These are phyloP conservation scores for Ustilago vetiveriae DNA, from an alignment of 1,284 basidiomycete species.

Conservation along the genomic window DNA sequence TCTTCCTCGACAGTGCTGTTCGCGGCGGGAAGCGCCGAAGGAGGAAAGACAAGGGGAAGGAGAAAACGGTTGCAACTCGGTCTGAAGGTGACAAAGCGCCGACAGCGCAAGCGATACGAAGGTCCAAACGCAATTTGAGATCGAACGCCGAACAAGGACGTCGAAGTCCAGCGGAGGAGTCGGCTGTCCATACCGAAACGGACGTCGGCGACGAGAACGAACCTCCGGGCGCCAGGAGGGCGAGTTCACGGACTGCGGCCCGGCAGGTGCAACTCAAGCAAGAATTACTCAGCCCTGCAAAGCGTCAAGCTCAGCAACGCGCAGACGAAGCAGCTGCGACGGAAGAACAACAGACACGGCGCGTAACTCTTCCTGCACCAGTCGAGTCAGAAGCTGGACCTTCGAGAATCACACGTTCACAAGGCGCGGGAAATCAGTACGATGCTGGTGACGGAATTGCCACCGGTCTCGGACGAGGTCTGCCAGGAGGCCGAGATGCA, in stretches of 20 bases:
- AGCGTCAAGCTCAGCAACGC: conserved; percentile 7
- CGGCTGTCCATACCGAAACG: neutral
- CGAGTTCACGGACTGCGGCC: conserved; percentile 9
- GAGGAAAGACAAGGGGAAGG: conserved; percentile 18
- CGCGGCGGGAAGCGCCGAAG: conserved; percentile 1
- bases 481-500: conserved; percentile 9
- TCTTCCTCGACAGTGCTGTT: conserved; percentile 32
- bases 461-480: conserved; percentile 26
- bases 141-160: conserved; percentile 9
- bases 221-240: conserved; percentile 19
- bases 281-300: conserved; percentile 24
- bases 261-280: conserved; percentile 22
- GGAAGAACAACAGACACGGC: neutral
- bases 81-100: neutral
- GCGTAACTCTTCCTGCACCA: neutral
- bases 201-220: neutral
- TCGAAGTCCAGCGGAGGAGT: neutral
- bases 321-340: neutral
- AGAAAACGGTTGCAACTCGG: neutral
- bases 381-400: neutral
- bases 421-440: neutral
- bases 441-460: neutral
- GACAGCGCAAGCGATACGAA: conserved; percentile 8
- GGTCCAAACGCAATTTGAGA: conserved; percentile 21
- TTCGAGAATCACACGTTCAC: conserved; percentile 1